phyloP scores from a whole-genome alignment of 2,329 filamentous ascomycete genomes.

The Parascedosporium putredinis region DNA sequence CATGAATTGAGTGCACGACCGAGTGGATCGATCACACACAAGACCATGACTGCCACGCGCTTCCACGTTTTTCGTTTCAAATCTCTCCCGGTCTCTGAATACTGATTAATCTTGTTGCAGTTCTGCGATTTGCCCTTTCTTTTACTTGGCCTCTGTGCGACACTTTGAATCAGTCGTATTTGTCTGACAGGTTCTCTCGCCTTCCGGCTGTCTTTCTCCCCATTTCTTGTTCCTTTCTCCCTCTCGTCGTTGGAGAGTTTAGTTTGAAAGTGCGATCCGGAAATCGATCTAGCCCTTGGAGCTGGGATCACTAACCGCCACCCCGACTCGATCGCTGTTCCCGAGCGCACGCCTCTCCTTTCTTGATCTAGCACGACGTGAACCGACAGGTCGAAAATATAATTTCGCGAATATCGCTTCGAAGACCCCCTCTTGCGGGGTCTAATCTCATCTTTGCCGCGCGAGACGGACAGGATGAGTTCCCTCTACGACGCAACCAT shows the following conservation, averaged over 20 bases:
- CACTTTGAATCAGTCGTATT: no score
- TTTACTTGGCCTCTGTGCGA: neutral
- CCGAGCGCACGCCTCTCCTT: neutral
- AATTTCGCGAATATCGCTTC: neutral
- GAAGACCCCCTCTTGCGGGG: neutral
- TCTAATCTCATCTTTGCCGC: neutral
- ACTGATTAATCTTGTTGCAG: neutral
- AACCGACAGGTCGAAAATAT: neutral
- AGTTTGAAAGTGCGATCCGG: neutral
- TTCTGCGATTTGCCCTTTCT: neutral
- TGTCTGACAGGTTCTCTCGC: no score
- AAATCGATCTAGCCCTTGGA: neutral
- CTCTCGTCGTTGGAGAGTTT: no score
- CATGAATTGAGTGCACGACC: constrained; percentile 6
- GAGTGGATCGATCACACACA: constrained; percentile 6
- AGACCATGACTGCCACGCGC: neutral
- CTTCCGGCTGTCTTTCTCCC: neutral
- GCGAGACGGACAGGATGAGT: neutral
- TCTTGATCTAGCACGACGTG: neutral
- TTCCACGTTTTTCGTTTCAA: constrained; percentile 3
- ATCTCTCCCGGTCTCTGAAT: neutral
- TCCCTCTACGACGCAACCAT: constrained; percentile 10
- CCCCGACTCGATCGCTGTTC: no score
- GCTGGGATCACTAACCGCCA: no score
- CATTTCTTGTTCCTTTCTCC: no score